Conservation (phyloP, 306 rosid species). For the Cajanus cajan region DNA sequence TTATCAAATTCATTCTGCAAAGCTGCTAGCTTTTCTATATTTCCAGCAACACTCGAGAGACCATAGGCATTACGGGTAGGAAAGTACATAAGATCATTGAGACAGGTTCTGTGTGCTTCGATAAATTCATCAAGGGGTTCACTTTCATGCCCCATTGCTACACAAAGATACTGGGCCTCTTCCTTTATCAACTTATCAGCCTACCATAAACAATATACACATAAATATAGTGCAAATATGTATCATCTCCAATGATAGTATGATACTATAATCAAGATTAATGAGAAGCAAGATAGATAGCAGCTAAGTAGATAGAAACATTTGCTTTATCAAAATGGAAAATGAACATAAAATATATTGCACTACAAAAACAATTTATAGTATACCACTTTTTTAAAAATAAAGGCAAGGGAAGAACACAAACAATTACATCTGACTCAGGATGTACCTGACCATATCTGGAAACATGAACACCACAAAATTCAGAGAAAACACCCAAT, state of each 20-base stretch:
- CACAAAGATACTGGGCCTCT: constrained; percentile 63
- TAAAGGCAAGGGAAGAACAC: background rate
- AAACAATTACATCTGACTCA: background rate
- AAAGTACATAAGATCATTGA: constrained; percentile 75
- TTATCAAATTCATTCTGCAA: constrained; percentile 69
- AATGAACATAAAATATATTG: background rate
- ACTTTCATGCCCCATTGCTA: constrained; percentile 79
- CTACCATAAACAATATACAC: constrained; percentile 38
- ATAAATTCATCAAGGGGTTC: constrained; percentile 74
- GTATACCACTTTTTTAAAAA: background rate
- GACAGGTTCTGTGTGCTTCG: constrained; percentile 78
- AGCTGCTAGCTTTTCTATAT: constrained; percentile 72
- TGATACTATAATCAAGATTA: background rate
- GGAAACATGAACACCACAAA: constrained; percentile 3
- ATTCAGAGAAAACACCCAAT: background rate
- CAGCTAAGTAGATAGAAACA: background rate
- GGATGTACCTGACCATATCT: background rate
- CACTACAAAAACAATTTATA: background rate
- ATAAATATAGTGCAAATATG: background rate
- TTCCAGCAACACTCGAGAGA: constrained; percentile 77
- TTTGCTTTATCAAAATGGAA: background rate
- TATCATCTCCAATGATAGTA: background rate
- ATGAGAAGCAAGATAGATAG: background rate
- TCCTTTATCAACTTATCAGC: constrained; percentile 70
- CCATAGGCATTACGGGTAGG: constrained; percentile 77